Base-by-base conservation (phyloP, 768 basidiomycete genomes). In the Gloeopeniophorella convolvens region DNA sequence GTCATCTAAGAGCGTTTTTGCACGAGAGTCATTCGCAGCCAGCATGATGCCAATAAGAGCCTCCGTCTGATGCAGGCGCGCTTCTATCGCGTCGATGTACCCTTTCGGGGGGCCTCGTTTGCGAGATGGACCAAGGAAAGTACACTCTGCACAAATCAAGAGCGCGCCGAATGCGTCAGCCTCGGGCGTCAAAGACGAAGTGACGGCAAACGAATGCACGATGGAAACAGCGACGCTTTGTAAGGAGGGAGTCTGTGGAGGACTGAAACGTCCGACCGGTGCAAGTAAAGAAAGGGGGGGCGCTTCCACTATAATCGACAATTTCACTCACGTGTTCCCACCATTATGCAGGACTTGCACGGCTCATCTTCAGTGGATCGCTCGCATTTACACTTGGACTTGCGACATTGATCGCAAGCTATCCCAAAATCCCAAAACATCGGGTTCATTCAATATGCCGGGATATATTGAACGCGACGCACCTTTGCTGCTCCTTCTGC, bases 61-160 rank as follows among this genome's bases (percentile, higher is more conserved):
- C 64, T 95, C 91, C 15, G 90, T 89, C 62, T 94, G 89, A 59
- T 95, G 92, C 5, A 95, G 70, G 12, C 89, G 80, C 12, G 87
- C 86, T 67, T 95, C 91, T 59, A 95, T 91, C 24, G 90, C 90
- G 61, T 94, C 90, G 62, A 95, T 93, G 72, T 95, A 95, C 1
- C 91, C 91, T 62, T 89, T 90, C n/a, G 89, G 87, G 3, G 87
- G 86, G 2, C 90, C 90, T 57, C 90, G 83, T 63, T 86, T 86
- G 58, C 84, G 78, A 11, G 85, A 87, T 7, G 85, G 85, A 2
- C 83, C 84, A 33, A 88, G 72, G 66, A 85, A 88, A 0, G 87
- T 87, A 62, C 85, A 89, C 16, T 78, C 84, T 87, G 62, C 42
- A 36, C 33, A 32, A 28, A 16, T 20, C n/a, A n/a, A 10, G 24